Evolutionary conservation across 768 basidiomycete species (phyloP).

Genomic region (Lactarius psammicola): DNA sequence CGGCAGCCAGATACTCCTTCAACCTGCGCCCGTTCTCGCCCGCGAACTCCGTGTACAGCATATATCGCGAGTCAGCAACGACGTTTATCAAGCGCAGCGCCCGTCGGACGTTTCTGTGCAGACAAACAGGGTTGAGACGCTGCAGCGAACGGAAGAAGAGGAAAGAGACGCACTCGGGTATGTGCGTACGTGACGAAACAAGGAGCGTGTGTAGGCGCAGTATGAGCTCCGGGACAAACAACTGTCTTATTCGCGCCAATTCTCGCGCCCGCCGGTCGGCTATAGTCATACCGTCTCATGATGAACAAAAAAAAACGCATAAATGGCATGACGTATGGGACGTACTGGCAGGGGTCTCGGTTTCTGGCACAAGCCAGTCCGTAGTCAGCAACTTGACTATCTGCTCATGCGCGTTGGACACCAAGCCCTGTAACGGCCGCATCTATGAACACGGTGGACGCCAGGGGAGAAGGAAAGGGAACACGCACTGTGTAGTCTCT

Average conservation of each 20-base stretch:
- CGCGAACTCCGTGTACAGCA: slow-evolving; percentile 72
- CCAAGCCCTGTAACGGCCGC: slow-evolving; percentile 43
- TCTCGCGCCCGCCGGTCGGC: slow-evolving; percentile 61
- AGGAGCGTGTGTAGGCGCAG: slow-evolving; percentile 78
- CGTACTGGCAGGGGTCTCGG: slow-evolving; percentile 33
- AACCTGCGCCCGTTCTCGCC: slow-evolving; percentile 57
- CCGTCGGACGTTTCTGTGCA: slow-evolving; percentile 66
- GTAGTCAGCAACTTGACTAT: slow-evolving; percentile 70
- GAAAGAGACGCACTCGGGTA: slow-evolving; percentile 57
- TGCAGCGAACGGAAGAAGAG: background rate
- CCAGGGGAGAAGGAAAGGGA: background rate
- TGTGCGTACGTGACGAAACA: slow-evolving; percentile 55
- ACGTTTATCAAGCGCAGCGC: slow-evolving; percentile 77
- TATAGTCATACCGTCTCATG: slow-evolving; percentile 27
- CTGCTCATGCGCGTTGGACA: slow-evolving; percentile 63
- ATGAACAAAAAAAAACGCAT: background rate
- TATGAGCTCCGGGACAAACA: slow-evolving; percentile 88
- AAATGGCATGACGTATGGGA: background rate
- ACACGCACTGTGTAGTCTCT: slow-evolving; percentile 57
- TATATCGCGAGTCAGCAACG: slow-evolving; percentile 82
- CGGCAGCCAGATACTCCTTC: slow-evolving; percentile 69
- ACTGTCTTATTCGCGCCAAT: slow-evolving; percentile 77
- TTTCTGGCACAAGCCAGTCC: slow-evolving; percentile 70
- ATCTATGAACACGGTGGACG: background rate
- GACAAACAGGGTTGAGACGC: background rate